Conservation (phyloP, 768 basidiomycete genomes). For the Suillus brevipes region DNA sequence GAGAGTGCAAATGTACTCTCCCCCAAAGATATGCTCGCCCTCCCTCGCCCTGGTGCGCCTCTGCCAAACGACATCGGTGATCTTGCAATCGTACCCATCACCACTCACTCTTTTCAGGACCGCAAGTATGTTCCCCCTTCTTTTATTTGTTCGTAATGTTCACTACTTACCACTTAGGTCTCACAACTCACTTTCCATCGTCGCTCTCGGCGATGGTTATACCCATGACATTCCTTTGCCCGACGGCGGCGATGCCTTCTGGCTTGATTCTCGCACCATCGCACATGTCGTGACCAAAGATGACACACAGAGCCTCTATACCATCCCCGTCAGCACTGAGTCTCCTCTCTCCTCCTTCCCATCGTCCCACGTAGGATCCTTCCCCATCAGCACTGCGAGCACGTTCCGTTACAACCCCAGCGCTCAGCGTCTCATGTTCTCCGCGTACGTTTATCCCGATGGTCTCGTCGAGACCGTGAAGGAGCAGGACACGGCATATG, state of each 20-base stretch:
- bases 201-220: slow-evolving; percentile 53
- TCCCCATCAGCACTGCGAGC: slow-evolving; percentile 64
- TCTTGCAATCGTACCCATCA: slow-evolving; percentile 64
- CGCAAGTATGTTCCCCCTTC: slow-evolving; percentile 56
- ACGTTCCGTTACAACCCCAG: slow-evolving; percentile 68
- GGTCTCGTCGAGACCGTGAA: slow-evolving; percentile 68
- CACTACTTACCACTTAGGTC: slow-evolving; percentile 47
- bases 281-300: slow-evolving; percentile 61
- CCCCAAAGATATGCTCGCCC: slow-evolving; percentile 67
- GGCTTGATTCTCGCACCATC: slow-evolving; percentile 72
- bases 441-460: slow-evolving; percentile 78
- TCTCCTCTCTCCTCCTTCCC: slow-evolving; percentile 38
- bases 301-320: slow-evolving; percentile 57
- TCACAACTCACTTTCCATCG: slow-evolving; percentile 64
- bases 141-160: not conserved
- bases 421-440: slow-evolving; percentile 76
- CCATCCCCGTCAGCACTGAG: slow-evolving; percentile 51
- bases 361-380: slow-evolving; percentile 54
- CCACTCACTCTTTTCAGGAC: slow-evolving; percentile 69
- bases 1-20: slow-evolving; percentile 51
- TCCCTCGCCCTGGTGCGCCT: slow-evolving; percentile 66
- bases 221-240: slow-evolving; percentile 60
- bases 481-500: slow-evolving; percentile 70
- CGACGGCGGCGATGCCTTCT: slow-evolving; percentile 75
- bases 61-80: slow-evolving; percentile 69